Evolutionary conservation across 257 asterid species (phyloP).

Genomic region (Dorcoceras hygrometricum): DNA sequence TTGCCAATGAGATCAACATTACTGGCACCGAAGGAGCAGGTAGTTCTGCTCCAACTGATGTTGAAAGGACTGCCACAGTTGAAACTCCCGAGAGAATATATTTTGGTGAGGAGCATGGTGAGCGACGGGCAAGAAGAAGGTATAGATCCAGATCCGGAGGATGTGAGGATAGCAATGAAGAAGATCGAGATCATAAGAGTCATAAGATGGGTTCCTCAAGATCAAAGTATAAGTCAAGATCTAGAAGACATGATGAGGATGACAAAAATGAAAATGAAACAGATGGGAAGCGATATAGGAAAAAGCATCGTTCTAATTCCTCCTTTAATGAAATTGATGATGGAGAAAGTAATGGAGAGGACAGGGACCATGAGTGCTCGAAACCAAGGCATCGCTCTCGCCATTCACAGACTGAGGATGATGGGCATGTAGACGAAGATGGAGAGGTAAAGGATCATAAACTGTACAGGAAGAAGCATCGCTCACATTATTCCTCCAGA

Average conservation of each 20-base stretch:
- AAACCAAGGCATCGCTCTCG: slow-evolving; percentile 35
- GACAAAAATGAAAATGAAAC: slow-evolving; percentile 31
- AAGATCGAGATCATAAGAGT: slow-evolving; percentile 14
- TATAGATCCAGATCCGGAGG: slow-evolving; percentile 38
- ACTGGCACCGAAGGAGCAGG: slow-evolving; percentile 39
- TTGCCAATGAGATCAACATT: slow-evolving; percentile 31
- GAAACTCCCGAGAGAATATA: slow-evolving; percentile 30
- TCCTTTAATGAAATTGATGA: slow-evolving; percentile 33
- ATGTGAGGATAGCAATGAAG: slow-evolving; percentile 30
- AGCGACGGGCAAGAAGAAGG: slow-evolving; percentile 34
- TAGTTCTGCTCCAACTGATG: slow-evolving; percentile 42
- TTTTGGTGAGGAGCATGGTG: slow-evolving; percentile 41
- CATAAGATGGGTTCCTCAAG: slow-evolving; percentile 32
- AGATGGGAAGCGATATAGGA: slow-evolving; percentile 25
- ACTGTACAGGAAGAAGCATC: slow-evolving; percentile 42
- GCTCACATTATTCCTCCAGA: slow-evolving; percentile 33
- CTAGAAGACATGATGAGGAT: slow-evolving; percentile 37
- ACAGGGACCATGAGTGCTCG: slow-evolving; percentile 27
- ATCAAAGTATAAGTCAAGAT: slow-evolving; percentile 49
- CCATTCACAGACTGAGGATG: slow-evolving; percentile 26
- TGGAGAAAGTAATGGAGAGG: slow-evolving; percentile 37
- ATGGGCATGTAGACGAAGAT: slow-evolving; percentile 26
- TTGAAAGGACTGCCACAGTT: slow-evolving; percentile 29
- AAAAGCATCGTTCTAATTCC: slow-evolving; percentile 36
- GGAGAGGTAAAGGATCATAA: slow-evolving; percentile 35